Evolutionary conservation across 1,139 yeast species (phyloP).

Genomic region (Taphrina communis): DNA sequence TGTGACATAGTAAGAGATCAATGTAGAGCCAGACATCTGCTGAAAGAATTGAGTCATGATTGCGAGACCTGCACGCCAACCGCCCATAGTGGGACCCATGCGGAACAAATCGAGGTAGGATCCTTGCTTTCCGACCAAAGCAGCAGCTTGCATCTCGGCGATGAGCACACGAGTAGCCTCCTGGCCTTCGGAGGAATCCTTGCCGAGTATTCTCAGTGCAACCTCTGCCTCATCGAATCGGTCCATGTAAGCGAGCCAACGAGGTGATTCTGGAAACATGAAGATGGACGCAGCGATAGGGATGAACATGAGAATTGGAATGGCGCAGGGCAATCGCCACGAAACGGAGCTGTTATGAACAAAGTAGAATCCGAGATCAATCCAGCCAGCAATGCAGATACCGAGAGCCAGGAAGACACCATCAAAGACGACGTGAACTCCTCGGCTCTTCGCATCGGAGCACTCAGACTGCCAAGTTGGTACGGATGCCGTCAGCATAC

Average conservation of each 20-base stretch:
- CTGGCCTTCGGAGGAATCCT: conserved; percentile 41
- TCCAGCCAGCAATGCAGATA: conserved; percentile 75
- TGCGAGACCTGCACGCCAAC: conserved; percentile 81
- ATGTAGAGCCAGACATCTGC: conserved; percentile 89
- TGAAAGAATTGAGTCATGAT: conserved; percentile 92
- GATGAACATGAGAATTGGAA: conserved; percentile 46
- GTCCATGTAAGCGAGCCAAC: conserved; percentile 57
- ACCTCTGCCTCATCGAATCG: conserved; percentile 59
- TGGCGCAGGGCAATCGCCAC: conserved; percentile 56
- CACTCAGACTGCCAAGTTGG: conserved; percentile 85
- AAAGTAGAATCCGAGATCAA: conserved; percentile 59
- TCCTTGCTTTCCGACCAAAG: conserved; percentile 70
- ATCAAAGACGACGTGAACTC: conserved; percentile 70
- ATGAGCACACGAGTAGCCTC: conserved; percentile 75
- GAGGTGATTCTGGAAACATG: conserved; percentile 59
- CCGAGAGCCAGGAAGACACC: conserved; percentile 77
- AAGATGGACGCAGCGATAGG: conserved; percentile 36
- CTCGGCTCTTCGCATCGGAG: conserved; percentile 73
- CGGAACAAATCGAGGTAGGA: conserved; percentile 71
- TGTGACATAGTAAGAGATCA: conserved; percentile 51
- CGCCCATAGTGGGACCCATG: conserved; percentile 59
- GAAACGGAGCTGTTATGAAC: conserved; percentile 57
- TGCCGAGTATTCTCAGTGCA: conserved; percentile 58
- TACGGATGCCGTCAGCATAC: conserved; percentile 76
- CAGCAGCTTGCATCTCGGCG: conserved; percentile 73